Evolutionary conservation across 2,329 filamentous ascomycete genomes (phyloP).

Genomic region (Phaeosphaeriaceae sp.): DNA sequence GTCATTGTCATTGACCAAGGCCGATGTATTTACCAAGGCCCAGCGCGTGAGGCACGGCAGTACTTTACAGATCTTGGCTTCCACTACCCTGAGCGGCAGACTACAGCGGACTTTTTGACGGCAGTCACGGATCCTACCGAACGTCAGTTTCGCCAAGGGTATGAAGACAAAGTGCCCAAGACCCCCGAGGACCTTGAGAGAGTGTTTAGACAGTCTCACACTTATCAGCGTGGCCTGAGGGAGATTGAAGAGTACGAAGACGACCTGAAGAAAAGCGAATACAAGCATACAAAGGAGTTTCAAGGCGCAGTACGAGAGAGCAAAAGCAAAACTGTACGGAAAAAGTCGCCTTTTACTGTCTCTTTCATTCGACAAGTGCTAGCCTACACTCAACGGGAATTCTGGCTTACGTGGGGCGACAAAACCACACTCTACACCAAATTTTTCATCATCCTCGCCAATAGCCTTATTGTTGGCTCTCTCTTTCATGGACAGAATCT

Average conservation of each 20-base stretch:
- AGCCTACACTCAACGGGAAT: slow-evolving; percentile 73
- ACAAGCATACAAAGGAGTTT: slow-evolving; percentile 68
- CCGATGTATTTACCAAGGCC: slow-evolving; percentile 71
- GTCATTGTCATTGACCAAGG: slow-evolving; percentile 78
- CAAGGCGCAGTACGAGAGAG: slow-evolving; percentile 68
- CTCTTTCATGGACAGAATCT: slow-evolving; percentile 74
- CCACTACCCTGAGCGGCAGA: slow-evolving; percentile 65
- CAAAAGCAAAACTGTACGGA: slow-evolving; percentile 69
- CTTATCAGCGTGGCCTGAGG: slow-evolving; percentile 65
- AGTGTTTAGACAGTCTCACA: slow-evolving; percentile 68
- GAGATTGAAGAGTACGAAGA: slow-evolving; percentile 69
- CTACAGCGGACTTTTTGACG: slow-evolving; percentile 79
- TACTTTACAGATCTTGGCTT: slow-evolving; percentile 73
- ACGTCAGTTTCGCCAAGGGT: slow-evolving; percentile 65
- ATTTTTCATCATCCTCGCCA: slow-evolving; percentile 77
- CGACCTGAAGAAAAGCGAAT: slow-evolving; percentile 62
- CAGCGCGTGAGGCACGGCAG: slow-evolving; percentile 63
- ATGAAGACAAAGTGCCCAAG: slow-evolving; percentile 69
- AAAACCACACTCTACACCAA: slow-evolving; percentile 75
- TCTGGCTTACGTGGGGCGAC: slow-evolving; percentile 80
- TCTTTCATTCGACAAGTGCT: slow-evolving; percentile 74
- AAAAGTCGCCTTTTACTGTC: slow-evolving; percentile 78
- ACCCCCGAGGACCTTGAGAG: slow-evolving; percentile 71
- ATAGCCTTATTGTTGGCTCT: slow-evolving; percentile 76
- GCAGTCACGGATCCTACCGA: slow-evolving; percentile 76